Conservation (phyloP, 2,329 filamentous ascomycete species). For the Aspergillus pseudotamarii region DNA sequence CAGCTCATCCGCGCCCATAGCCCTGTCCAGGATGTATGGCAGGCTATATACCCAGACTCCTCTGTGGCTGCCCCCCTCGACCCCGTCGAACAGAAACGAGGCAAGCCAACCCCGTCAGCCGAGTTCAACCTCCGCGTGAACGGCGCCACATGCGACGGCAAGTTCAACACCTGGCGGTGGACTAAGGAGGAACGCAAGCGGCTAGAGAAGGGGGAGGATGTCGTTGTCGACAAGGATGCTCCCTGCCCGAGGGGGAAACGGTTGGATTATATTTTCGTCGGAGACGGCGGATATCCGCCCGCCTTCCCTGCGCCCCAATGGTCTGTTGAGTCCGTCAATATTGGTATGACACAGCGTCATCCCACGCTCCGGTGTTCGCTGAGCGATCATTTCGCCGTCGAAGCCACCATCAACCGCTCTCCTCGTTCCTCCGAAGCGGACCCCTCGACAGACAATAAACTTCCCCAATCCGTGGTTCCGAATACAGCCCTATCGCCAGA, state of each 20-base stretch:
- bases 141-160: conserved; percentile 83
- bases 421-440: conserved; percentile 4
- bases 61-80: conserved; percentile 75
- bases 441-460: background rate
- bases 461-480: conserved; percentile 20
- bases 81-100: conserved; percentile 66
- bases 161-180: conserved; percentile 95
- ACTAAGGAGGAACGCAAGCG: conserved; percentile 68
- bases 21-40: conserved; percentile 82
- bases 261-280: conserved; percentile 92
- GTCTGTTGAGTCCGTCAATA: conserved; percentile 69
- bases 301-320: conserved; percentile 54
- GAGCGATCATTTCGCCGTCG: conserved; percentile 93
- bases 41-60: conserved; percentile 78
- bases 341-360: conserved; percentile 82
- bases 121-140: conserved; percentile 78
- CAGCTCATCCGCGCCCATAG: conserved; percentile 77
- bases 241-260: conserved; percentile 78
- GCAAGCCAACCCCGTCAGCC: conserved; percentile 71
- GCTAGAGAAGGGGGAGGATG: conserved; percentile 66
- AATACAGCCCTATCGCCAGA: conserved; percentile 45
- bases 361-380: conserved; percentile 80
- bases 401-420: conserved; percentile 68
- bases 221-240: conserved; percentile 65
- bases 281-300: conserved; percentile 50